Conservation (phyloP, 257 asterid species). For the Jasminum sambac region DNA sequence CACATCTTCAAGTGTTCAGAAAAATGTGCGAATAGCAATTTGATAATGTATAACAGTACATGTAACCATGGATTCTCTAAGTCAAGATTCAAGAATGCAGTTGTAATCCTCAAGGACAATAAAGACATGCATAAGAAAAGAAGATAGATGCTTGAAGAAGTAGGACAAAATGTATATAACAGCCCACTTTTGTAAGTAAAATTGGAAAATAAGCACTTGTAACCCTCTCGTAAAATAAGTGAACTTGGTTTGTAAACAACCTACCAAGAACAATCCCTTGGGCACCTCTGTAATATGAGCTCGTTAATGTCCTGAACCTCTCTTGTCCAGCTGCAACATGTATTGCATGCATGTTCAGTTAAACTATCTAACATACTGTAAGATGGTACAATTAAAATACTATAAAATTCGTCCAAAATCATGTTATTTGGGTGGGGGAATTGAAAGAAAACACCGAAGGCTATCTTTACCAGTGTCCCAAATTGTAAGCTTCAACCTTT, state of each 20-base stretch:
- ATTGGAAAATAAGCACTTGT: neutral
- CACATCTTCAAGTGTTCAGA: neutral
- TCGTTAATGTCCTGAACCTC: constrained; percentile 72
- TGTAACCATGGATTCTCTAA: constrained; percentile 8
- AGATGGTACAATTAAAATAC: constrained; percentile 5
- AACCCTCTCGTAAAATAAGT: neutral
- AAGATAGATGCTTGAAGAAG: neutral
- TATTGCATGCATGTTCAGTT: constrained; percentile 4
- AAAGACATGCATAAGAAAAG: neutral
- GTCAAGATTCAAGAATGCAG: neutral
- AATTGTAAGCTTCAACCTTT: constrained; percentile 83
- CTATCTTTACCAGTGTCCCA: constrained; percentile 77
- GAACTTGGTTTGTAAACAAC: constrained; percentile 26
- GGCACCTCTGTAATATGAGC: constrained; percentile 59
- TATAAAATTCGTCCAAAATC: constrained; percentile 1
- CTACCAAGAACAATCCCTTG: constrained; percentile 42
- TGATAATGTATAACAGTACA: neutral
- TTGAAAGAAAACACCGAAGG: neutral
- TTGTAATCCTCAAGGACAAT: neutral
- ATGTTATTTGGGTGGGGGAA: neutral
- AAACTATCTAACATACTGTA: neutral
- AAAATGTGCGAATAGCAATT: neutral
- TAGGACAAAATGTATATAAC: constrained; percentile 6
- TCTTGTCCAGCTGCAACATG: constrained; percentile 85
- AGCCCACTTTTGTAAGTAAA: constrained; percentile 6